Conservation (phyloP, 768 basidiomycete species). For the Lactifluus subvellereus region DNA sequence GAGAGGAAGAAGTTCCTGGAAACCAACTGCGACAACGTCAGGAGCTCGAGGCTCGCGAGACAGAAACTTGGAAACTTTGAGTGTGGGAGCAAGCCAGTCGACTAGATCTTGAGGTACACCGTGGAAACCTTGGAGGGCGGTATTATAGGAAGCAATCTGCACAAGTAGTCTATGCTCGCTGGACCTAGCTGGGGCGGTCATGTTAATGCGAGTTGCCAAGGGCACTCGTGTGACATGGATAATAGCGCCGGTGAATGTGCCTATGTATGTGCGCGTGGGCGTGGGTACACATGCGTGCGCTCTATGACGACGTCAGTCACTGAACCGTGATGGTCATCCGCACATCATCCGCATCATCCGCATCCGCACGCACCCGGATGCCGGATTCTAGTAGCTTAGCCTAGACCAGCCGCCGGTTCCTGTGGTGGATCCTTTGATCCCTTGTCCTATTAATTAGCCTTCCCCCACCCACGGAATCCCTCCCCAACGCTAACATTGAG, state of each 20-base stretch:
- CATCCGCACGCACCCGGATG: too few species aligned
- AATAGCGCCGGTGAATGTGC: too few species aligned
- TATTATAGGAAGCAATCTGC: slow-evolving; percentile 87
- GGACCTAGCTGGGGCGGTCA: background rate
- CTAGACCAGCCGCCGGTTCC: slow-evolving; percentile 1
- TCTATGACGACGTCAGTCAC: background rate
- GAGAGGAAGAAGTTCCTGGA: slow-evolving; percentile 89
- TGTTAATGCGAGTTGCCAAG: background rate
- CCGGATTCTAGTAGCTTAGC: background rate
- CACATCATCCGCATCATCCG: too few species aligned
- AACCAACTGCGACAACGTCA: slow-evolving; percentile 85
- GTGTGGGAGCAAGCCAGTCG: slow-evolving; percentile 83
- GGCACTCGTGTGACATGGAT: background rate
- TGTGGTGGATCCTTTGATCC: background rate
- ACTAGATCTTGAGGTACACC: slow-evolving; percentile 82
- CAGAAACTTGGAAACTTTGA: slow-evolving; percentile 70
- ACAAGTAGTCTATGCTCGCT: slow-evolving; percentile 46
- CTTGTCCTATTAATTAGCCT: too few species aligned
- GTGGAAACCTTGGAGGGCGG: slow-evolving; percentile 72
- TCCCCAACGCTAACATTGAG: background rate
- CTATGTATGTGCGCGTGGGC: background rate
- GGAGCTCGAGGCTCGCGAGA: slow-evolving; percentile 61
- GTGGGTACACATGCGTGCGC: too few species aligned
- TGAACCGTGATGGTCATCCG: background rate
- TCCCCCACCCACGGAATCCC: too few species aligned